Percentiles rank a stretch among this genome's conserved stretches.
These are phyloP conservation scores for Linnemannia zychae DNA, from an alignment of 192 early-diverging fungal genomes.

Conservation along the genomic window DNA sequence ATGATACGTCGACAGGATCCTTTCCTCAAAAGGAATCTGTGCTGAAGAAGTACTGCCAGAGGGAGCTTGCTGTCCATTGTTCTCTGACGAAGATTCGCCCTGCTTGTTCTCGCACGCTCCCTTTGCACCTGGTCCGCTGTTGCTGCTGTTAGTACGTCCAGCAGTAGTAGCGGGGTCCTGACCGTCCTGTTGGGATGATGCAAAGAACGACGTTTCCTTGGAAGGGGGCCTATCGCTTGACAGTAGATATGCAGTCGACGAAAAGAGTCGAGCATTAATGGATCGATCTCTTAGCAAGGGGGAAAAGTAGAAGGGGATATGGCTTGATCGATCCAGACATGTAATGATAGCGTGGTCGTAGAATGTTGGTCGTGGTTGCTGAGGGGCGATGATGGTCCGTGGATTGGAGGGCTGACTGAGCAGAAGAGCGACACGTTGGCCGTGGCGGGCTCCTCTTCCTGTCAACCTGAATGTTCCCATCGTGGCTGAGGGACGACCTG, in stretches of 20 bases:
- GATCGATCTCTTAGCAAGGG: not conserved
- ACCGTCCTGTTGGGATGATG: not conserved
- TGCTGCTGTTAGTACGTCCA: not conserved
- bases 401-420: not conserved
- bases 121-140: not conserved
- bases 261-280: not conserved
- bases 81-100: not conserved
- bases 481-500: not conserved
- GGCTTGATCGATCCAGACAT: not conserved
- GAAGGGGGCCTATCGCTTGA: not conserved
- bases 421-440: not conserved
- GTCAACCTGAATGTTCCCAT: not conserved
- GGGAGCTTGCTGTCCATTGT: constrained; percentile 6
- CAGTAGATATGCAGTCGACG: not conserved
- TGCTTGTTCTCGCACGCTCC: not conserved
- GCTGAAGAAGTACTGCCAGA: not conserved
- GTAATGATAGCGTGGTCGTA: not conserved
- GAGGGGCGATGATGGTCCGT: not conserved
- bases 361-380: not conserved
- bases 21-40: constrained; percentile 16
- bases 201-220: constrained; percentile 13
- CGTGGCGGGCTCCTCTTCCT: not conserved
- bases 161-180: not conserved
- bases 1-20: constrained; percentile 23
- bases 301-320: no score